A percentile compares a stretch with the other conserved stretches of the same genome.
Evolutionary conservation across 495 filamentous ascomycete genomes (phyloP).

Genomic region (Aspergillus taichungensis): DNA sequence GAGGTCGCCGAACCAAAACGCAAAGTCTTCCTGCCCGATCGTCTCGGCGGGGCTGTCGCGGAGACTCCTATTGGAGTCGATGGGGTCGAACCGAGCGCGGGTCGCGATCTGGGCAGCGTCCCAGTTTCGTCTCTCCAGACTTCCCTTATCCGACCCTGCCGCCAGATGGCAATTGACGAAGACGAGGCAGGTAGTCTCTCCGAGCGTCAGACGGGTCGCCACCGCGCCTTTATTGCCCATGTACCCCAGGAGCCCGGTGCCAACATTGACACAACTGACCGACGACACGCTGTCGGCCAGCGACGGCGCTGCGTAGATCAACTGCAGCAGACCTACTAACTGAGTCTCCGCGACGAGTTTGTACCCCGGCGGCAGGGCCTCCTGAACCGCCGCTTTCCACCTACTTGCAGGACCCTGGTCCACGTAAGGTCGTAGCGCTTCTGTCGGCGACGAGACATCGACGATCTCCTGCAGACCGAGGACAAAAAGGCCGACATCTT

Average conservation of each 20-base stretch:
- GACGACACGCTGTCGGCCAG: conserved; percentile 63
- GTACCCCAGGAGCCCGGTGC: conserved; percentile 83
- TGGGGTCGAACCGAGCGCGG: conserved; percentile 65
- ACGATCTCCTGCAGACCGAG: conserved; percentile 89
- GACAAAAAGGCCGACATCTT: conserved; percentile 79
- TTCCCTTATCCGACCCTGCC: conserved; percentile 68
- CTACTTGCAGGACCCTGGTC: conserved; percentile 60
- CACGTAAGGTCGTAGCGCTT: conserved; percentile 58
- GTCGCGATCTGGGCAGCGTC: conserved; percentile 70
- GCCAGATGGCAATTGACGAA: conserved; percentile 90
- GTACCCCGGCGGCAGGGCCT: conserved; percentile 70
- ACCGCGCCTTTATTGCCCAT: conserved; percentile 95
- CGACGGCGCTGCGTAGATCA: conserved; percentile 74
- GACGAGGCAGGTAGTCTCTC: conserved; percentile 78
- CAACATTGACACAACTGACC: conserved; percentile 68
- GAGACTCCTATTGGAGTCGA: conserved; percentile 46
- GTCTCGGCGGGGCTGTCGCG: conserved; percentile 45
- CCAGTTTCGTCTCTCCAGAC: conserved; percentile 80
- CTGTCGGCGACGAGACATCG: conserved; percentile 63
- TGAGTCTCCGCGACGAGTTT: conserved; percentile 69
- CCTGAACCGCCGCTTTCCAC: conserved; percentile 68
- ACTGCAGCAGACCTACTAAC: conserved; percentile 73
- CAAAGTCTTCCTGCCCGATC: conserved; percentile 87
- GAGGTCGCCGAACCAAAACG: conserved; percentile 94
- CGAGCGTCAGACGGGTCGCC: conserved; percentile 70